Evolutionary conservation across 805 yeast species (phyloP), one percentile per base, ranked within the genome.

Genomic region (Candida rishiriensis): DNA sequence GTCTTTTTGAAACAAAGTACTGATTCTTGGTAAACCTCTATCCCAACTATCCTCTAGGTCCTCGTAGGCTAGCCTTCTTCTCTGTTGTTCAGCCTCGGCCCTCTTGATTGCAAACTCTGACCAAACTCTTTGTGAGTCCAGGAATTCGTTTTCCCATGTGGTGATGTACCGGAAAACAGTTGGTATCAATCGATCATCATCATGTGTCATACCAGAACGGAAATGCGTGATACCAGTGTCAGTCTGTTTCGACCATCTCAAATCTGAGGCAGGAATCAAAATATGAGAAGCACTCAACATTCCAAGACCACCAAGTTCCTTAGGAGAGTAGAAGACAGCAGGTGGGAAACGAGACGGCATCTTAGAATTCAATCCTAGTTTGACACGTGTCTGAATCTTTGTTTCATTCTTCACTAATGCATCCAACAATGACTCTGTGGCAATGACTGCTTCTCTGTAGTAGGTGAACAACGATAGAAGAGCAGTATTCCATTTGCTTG

Each of bases 311-410:
- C 99, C 99, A 3, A 93, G 68, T 61, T 93, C 99, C 54, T 90
- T 91, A 0, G 99, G 99, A 0, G 99, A 89, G 61, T 93, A 93
- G 57, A 93, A 93, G 0, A 93, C 99, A 3, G 97, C 97, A 0
- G 99, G 99, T 3, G 99, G 99, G 67, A 93, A 93, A 44, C 99
- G 73, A 0, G 97, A 83, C 1, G 99, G 99, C 99, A 93, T 93
- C 65, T 93, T 93, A 12, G 98, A 91, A 57, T 93, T 93, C 48
- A 93, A 72, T 0, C 99, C 99, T 69, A 91, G 77, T 60, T 93
- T 93, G 15, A 93, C 96, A 52, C 96, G 75, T 43, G 90, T 93
- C 65, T 93, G 99, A 37, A 93, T 84, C 57, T 86, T 83, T 0
- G 97, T 90, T 58, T 93, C 99, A 52, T 95, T 79, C 57, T 85